A percentile compares a stretch with the other conserved stretches of the same genome.
Evolutionary conservation across 768 basidiomycete species (phyloP).

Genomic region (Sporobolomyces roseus): DNA sequence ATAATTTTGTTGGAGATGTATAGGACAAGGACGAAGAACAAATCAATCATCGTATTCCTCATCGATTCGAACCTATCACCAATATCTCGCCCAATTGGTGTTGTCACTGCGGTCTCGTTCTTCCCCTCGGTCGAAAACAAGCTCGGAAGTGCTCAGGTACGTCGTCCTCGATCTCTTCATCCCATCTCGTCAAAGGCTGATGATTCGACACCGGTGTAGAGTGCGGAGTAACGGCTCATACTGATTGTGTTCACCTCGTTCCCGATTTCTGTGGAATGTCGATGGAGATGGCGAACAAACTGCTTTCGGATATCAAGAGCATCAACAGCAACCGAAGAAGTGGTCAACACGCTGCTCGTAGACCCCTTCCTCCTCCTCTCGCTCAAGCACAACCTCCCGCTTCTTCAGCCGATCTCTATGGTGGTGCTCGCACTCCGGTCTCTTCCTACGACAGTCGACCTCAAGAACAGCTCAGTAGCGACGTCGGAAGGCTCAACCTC

Average conservation of each 20-base stretch:
- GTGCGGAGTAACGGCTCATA: conserved; percentile 91
- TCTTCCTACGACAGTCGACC: conserved; percentile 21
- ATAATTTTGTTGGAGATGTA: not conserved
- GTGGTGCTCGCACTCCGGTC: not conserved
- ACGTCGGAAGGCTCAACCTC: conserved; percentile 36
- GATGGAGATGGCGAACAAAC: conserved; percentile 95
- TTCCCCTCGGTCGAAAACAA: conserved; percentile 96
- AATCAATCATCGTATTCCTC: conserved; percentile 98
- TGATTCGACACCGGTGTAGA: no score
- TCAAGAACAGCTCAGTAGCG: conserved; percentile 35
- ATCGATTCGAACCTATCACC: conserved; percentile 93
- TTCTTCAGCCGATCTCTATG: conserved; percentile 16
- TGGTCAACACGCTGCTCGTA: conserved; percentile 3
- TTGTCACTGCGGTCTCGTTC: conserved; percentile 92
- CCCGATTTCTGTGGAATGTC: conserved; percentile 99
- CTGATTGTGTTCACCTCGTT: conserved; percentile 83
- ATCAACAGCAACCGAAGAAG: conserved; percentile 50
- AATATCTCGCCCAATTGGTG: conserved; percentile 99
- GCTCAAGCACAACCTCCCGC: conserved; percentile 18
- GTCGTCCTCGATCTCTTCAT: no score
- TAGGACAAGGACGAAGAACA: conserved; percentile 89
- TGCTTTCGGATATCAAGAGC: conserved; percentile 79
- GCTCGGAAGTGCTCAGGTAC: conserved; percentile 76
- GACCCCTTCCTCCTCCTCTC: conserved; percentile 25
- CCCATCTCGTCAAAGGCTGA: no score